These are phyloP conservation scores for Fraxinus pennsylvanica DNA, from an alignment of 257 asterid species.

Conservation along the genomic window DNA sequence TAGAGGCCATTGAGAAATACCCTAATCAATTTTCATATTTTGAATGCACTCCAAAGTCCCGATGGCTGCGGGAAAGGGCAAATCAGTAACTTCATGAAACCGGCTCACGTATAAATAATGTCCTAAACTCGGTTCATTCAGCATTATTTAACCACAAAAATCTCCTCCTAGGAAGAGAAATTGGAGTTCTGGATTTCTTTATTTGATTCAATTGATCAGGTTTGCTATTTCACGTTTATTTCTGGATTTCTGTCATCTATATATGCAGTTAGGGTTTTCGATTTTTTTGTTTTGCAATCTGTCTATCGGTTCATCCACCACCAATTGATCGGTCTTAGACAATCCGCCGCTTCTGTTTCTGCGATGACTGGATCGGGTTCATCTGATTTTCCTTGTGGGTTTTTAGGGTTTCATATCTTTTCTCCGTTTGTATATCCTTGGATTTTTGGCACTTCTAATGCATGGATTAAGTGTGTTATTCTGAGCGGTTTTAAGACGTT, in stretches of 20 bases:
- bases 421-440: background rate
- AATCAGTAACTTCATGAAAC: background rate
- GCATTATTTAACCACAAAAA: too few relatives aligned
- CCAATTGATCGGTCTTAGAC: constrained; percentile 15
- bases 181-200: background rate
- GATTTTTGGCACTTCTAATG: background rate
- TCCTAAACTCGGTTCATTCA: too few relatives aligned
- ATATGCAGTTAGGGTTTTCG: constrained; percentile 2
- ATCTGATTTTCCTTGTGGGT: constrained; percentile 12
- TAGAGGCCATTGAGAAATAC: too few relatives aligned
- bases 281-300: constrained; percentile 6
- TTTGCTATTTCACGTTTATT: constrained; percentile 18
- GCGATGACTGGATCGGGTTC: constrained; percentile 14
- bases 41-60: too few relatives aligned
- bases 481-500: background rate
- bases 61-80: background rate
- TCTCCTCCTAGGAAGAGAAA: too few relatives aligned
- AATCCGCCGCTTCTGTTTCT: background rate
- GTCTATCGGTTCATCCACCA: constrained; percentile 8
- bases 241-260: background rate
- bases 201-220: constrained; percentile 22
- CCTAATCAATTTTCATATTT: too few relatives aligned
- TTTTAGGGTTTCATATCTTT: constrained; percentile 10
- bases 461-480: background rate
- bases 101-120: background rate